Base-by-base conservation (phyloP, 108 stramenopile species). In the Cyclotella atomus region DNA sequence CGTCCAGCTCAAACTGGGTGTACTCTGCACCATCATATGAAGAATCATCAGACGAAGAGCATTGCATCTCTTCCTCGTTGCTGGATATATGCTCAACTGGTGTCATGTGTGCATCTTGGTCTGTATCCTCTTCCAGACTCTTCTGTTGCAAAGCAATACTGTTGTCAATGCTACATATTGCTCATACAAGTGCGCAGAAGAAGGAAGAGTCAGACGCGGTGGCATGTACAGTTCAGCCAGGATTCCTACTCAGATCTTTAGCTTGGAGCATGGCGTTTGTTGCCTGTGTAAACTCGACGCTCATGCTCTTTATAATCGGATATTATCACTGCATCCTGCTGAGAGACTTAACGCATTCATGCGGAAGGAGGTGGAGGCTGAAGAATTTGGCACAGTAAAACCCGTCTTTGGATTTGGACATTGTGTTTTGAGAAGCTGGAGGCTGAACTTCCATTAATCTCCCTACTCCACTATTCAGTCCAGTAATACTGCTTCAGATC, bases 351-450 rank as follows among this genome's bases (percentile, higher is more conserved):
- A 87, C 59, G 73, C 76, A 15, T 36, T 93, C 29, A 52, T 83
- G 30, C 87, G n/a, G 88, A 88, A 36, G 94, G 94, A 27, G 94
- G 94, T 7, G 94, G 94, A 16, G 64, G 71, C 32, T 77, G 76
- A 46, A 79, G 86, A 38, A 43, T 91, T n/a, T n/a, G n/a, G n/a
- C n/a, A n/a, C n/a, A n/a, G n/a, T n/a, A n/a, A n/a, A n/a, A n/a
- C n/a, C n/a, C n/a, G n/a, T n/a, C n/a, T n/a, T n/a, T n/a, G n/a
- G n/a, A n/a, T n/a, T n/a, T n/a, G n/a, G n/a, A n/a, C n/a, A n/a
- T n/a, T n/a, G n/a, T n/a, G n/a, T n/a, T n/a, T n/a, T n/a, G n/a
- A n/a, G n/a, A n/a, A n/a, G n/a, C n/a, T n/a, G n/a, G n/a, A n/a
- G n/a, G n/a, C n/a, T n/a, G n/a, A n/a, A n/a, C n/a, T n/a, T n/a